phyloP scores from a whole-genome alignment of 257 asterid genomes.

The Nicotiana sylvestris region DNA sequence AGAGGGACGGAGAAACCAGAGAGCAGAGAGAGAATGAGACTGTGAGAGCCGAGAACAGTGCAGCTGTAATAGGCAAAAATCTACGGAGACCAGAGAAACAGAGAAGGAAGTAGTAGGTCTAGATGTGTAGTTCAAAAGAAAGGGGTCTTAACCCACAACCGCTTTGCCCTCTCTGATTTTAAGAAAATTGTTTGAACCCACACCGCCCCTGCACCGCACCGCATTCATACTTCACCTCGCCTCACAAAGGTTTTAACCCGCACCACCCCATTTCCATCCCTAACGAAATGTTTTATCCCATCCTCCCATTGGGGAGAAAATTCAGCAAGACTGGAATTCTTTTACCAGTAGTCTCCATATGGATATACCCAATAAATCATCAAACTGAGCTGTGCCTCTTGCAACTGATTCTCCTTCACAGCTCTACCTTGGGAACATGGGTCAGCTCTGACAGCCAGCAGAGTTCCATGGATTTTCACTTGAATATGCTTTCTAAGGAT shows the following conservation, averaged over 20 bases:
- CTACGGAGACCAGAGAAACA: too few relatives aligned
- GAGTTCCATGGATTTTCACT: slow-evolving; percentile 45
- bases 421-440: slow-evolving; percentile 42
- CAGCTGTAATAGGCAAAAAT: too few relatives aligned
- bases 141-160: too few relatives aligned
- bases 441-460: slow-evolving; percentile 56
- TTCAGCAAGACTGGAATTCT: neutral
- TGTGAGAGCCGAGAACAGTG: neutral
- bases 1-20: too few relatives aligned
- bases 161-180: too few relatives aligned
- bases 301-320: neutral
- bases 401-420: slow-evolving; percentile 34
- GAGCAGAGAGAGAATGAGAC: neutral
- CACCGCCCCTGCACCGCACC: too few relatives aligned
- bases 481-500: slow-evolving; percentile 35
- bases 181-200: too few relatives aligned
- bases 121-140: too few relatives aligned
- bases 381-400: slow-evolving; percentile 54
- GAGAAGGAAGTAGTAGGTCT: too few relatives aligned
- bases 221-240: too few relatives aligned
- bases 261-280: too few relatives aligned
- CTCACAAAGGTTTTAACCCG: too few relatives aligned
- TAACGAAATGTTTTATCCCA: neutral
- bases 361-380: slow-evolving; percentile 43
- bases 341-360: slow-evolving; percentile 46